Percentiles rank a stretch among this genome's conserved stretches.
Conservation (phyloP, 2,329 filamentous ascomycete genomes). For the Epichloe gansuensis region DNA sequence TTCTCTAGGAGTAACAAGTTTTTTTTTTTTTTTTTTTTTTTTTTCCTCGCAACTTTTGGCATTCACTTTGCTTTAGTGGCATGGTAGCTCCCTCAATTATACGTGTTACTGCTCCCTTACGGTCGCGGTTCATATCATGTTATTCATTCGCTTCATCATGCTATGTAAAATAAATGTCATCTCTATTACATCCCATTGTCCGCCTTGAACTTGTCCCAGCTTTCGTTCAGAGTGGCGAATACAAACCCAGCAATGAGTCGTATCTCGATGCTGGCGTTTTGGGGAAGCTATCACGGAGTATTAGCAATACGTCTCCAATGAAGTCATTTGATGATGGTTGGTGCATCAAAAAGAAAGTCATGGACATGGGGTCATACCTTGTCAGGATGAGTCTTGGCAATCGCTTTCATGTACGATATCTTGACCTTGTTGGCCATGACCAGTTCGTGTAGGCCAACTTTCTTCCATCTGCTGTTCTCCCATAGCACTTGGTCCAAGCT, state of each 20-base stretch:
- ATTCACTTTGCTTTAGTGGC: not conserved
- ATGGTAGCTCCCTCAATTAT: not conserved
- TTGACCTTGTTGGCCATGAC: slow-evolving; percentile 93
- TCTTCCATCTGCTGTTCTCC: slow-evolving; percentile 91
- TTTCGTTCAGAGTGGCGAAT: slow-evolving; percentile 57
- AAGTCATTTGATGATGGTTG: no score
- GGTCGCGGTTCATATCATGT: no score
- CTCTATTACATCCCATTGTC: slow-evolving; percentile 47
- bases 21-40: not conserved
- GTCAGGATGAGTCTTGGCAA: slow-evolving; percentile 95
- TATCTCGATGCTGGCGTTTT: slow-evolving; percentile 51
- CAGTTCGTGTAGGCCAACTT: slow-evolving; percentile 85
- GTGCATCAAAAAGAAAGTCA: no score
- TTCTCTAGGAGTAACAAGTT: slow-evolving; percentile 8
- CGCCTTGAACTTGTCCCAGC: slow-evolving; percentile 60
- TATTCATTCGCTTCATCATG: slow-evolving; percentile 3
- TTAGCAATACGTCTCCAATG: slow-evolving; percentile 5
- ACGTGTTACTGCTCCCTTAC: not conserved
- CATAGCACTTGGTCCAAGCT: slow-evolving; percentile 84
- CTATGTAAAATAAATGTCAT: not conserved
- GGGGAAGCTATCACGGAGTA: slow-evolving; percentile 40
- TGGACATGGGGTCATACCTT: slow-evolving; percentile 53
- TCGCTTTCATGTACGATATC: slow-evolving; percentile 97
- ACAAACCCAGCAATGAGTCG: slow-evolving; percentile 52
- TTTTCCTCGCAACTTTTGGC: not conserved